These are phyloP conservation scores for Tanozyma kutaoensis DNA, from an alignment of 805 yeast genomes.

Conservation along the genomic window DNA sequence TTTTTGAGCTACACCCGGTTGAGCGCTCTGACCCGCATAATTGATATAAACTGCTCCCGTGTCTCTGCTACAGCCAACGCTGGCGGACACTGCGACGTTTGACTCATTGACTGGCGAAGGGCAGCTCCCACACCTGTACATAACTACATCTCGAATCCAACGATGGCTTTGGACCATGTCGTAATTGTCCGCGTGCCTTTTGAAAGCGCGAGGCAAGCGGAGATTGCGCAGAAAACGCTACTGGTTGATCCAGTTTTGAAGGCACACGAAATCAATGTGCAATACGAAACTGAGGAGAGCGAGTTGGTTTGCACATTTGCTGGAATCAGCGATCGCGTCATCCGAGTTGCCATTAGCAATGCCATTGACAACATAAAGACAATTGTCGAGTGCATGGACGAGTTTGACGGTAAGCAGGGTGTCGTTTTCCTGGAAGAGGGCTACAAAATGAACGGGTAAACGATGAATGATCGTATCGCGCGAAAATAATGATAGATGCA, in stretches of 20 bases:
- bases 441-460: background rate
- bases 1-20: no score
- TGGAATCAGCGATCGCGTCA: conserved; percentile 58
- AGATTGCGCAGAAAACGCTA: conserved; percentile 46
- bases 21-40: no score
- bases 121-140: no score
- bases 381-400: conserved; percentile 69
- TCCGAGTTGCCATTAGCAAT: conserved; percentile 77
- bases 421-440: background rate
- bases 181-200: conserved; percentile 49
- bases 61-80: no score
- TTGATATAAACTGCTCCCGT: no score
- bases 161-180: conserved; percentile 7
- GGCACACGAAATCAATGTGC: conserved; percentile 47
- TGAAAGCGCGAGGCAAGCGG: conserved; percentile 41
- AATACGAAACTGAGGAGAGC: conserved; percentile 21
- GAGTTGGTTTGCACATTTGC: conserved; percentile 34
- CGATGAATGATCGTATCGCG: background rate
- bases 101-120: no score
- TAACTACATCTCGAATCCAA: no score
- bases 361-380: conserved; percentile 67
- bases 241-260: conserved; percentile 74
- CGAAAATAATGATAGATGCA: background rate
- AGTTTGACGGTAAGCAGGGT: conserved; percentile 31
- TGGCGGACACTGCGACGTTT: no score